Evolutionary conservation across 345 rosid species (phyloP).

Genomic region (Syzygium oleosum): DNA sequence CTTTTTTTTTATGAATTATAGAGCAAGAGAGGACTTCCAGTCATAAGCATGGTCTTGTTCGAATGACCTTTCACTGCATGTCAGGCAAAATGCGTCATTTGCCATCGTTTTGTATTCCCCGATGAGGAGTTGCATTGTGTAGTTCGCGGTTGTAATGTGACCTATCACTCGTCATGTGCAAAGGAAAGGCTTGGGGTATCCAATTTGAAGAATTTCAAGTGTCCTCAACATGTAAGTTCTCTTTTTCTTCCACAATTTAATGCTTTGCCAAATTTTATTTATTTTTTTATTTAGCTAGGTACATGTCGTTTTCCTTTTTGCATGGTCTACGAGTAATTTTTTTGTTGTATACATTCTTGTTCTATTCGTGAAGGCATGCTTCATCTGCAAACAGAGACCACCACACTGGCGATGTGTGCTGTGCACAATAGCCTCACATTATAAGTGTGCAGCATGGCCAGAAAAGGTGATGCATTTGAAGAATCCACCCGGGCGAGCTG

Average conservation of each 20-base stretch:
- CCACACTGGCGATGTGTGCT: slow-evolving; percentile 59
- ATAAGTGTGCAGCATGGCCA: slow-evolving; percentile 80
- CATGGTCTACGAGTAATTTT: not conserved
- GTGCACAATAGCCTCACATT: slow-evolving; percentile 67
- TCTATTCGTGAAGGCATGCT: slow-evolving; percentile 50
- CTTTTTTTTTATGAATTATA: not conserved
- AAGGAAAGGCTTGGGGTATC: slow-evolving; percentile 31
- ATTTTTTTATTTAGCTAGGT: not conserved
- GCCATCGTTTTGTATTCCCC: slow-evolving; percentile 40
- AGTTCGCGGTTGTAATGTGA: slow-evolving; percentile 54
- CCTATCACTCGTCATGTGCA: slow-evolving; percentile 53
- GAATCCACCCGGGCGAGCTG: slow-evolving; percentile 48
- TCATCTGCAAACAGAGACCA: slow-evolving; percentile 58
- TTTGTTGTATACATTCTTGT: not conserved
- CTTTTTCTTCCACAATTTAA: not conserved
- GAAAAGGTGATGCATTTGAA: slow-evolving; percentile 45
- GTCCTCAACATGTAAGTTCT: slow-evolving; percentile 76
- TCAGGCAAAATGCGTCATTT: slow-evolving; percentile 65
- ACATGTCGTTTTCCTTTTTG: not conserved
- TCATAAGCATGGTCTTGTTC: not conserved
- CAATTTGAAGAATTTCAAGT: slow-evolving; percentile 47
- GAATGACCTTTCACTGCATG: not conserved
- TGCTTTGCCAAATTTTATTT: not conserved
- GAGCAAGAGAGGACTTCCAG: not conserved
- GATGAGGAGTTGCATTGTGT: slow-evolving; percentile 61